Percentiles rank a stretch among this genome's conserved stretches.
Evolutionary conservation across 306 rosid genomes (phyloP).

Genomic region (Pachyrhizus erosus): DNA sequence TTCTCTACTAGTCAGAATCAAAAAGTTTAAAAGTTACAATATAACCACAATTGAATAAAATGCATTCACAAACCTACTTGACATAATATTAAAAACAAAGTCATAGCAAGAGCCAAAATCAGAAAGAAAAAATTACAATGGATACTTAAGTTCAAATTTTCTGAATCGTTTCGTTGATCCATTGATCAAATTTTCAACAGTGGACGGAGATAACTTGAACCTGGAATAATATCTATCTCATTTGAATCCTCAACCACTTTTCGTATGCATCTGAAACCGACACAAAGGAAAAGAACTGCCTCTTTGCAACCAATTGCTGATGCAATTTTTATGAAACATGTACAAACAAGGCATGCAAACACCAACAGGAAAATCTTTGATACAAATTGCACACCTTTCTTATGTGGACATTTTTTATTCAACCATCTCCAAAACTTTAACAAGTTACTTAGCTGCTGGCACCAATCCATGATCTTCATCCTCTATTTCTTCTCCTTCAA

Average conservation of each 20-base stretch:
- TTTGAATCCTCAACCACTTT: neutral
- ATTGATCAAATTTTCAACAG: too few species aligned
- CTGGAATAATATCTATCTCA: too few species aligned
- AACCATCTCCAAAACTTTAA: conserved; percentile 24
- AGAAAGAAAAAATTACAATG: too few species aligned
- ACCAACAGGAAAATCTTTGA: conserved; percentile 6
- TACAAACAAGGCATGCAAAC: conserved; percentile 14
- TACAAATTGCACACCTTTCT: conserved; percentile 13
- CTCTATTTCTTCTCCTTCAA: neutral
- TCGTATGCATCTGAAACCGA: neutral
- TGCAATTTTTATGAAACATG: conserved; percentile 2
- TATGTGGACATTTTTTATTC: neutral
- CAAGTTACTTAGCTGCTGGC: neutral
- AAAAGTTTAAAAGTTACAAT: too few species aligned
- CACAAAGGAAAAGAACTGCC: conserved; percentile 10
- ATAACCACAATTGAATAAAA: too few species aligned
- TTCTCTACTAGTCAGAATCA: too few species aligned
- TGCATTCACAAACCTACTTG: too few species aligned
- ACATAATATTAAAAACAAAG: too few species aligned
- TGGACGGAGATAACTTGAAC: too few species aligned
- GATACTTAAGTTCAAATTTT: too few species aligned
- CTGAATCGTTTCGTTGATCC: too few species aligned
- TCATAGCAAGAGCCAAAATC: too few species aligned
- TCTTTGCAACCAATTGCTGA: neutral
- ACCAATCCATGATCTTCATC: neutral